Conservation (phyloP, 495 filamentous ascomycete genomes). For the Apodospora peruviana region DNA sequence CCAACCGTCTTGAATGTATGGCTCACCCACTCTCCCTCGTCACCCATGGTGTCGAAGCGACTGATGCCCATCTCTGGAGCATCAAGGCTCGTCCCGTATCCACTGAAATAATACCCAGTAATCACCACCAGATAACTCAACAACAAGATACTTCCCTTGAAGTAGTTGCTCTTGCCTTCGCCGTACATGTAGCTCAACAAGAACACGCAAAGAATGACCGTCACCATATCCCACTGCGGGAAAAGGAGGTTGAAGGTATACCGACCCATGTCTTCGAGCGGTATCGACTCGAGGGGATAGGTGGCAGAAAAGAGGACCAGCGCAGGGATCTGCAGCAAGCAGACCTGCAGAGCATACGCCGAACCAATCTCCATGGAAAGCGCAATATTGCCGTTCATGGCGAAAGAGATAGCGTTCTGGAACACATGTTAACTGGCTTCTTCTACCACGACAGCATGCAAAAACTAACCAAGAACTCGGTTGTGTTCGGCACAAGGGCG, state of each 20-base stretch:
- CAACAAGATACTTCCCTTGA: slow-evolving; percentile 89
- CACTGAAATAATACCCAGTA: slow-evolving; percentile 84
- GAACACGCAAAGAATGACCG: slow-evolving; percentile 96
- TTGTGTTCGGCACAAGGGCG: slow-evolving; percentile 95
- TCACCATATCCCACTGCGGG: slow-evolving; percentile 98
- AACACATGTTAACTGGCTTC: slow-evolving; percentile 26
- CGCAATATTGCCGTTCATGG: slow-evolving; percentile 99
- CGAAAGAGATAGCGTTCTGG: slow-evolving; percentile 97
- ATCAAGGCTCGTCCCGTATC: slow-evolving; percentile 58
- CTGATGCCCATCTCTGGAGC: slow-evolving; percentile 54
- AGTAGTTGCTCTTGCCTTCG: slow-evolving; percentile 94
- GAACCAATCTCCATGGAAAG: slow-evolving; percentile 99
- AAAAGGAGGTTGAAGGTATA: slow-evolving; percentile 94
- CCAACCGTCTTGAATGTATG: slow-evolving; percentile 49
- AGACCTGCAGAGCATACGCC: slow-evolving; percentile 95
- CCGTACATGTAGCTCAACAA: slow-evolving; percentile 96
- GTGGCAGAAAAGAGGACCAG: slow-evolving; percentile 84
- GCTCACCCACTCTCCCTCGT: slow-evolving; percentile 44
- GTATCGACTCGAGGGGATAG: slow-evolving; percentile 27
- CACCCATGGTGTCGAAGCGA: slow-evolving; percentile 63
- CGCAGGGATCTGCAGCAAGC: slow-evolving; percentile 91
- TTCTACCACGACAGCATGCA: not conserved
- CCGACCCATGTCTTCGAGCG: slow-evolving; percentile 51
- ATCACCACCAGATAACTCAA: slow-evolving; percentile 91
- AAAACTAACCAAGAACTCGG: slow-evolving; percentile 81